Evolutionary conservation across 2,329 filamentous ascomycete species (phyloP).

Genomic region (Rhexocercosporidium sp.): DNA sequence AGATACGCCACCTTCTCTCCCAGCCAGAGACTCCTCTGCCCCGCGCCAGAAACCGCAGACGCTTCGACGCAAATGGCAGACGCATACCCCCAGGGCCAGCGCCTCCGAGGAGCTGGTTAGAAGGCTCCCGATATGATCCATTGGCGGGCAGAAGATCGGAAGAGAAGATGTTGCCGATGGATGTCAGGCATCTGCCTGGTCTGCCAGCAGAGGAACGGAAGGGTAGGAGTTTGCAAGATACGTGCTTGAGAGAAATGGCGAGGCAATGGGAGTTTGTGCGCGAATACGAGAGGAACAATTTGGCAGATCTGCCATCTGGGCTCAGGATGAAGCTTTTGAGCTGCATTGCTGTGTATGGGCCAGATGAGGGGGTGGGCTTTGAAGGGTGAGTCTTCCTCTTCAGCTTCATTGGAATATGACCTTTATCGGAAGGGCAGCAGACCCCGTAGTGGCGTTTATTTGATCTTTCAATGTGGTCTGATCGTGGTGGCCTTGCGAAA

Average conservation of each 20-base stretch:
- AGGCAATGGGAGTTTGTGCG: constrained; percentile 60
- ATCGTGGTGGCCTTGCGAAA: not conserved
- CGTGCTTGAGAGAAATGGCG: constrained; percentile 56
- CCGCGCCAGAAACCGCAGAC: constrained; percentile 45
- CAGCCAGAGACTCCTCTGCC: constrained; percentile 62
- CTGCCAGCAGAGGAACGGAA: constrained; percentile 35
- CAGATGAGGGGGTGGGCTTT: constrained; percentile 53
- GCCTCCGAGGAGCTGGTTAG: constrained; percentile 62
- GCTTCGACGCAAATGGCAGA: constrained; percentile 54
- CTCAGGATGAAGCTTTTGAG: constrained; percentile 58
- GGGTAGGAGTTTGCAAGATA: constrained; percentile 50
- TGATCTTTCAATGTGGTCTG: not conserved
- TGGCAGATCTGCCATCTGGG: constrained; percentile 60
- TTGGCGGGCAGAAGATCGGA: constrained; percentile 24
- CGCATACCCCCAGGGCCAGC: constrained; percentile 63
- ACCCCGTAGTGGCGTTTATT: not conserved
- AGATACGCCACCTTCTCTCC: constrained; percentile 62
- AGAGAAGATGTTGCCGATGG: constrained; percentile 38
- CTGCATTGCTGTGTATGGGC: constrained; percentile 51
- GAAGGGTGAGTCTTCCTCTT: constrained; percentile 43
- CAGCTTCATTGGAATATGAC: not conserved
- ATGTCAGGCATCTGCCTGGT: constrained; percentile 46
- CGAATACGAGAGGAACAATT: constrained; percentile 60
- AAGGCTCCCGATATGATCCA: constrained; percentile 42
- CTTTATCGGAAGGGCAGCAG: not conserved